Conservation (phyloP, 2,329 filamentous ascomycete genomes). For the Apiospora sp. region DNA sequence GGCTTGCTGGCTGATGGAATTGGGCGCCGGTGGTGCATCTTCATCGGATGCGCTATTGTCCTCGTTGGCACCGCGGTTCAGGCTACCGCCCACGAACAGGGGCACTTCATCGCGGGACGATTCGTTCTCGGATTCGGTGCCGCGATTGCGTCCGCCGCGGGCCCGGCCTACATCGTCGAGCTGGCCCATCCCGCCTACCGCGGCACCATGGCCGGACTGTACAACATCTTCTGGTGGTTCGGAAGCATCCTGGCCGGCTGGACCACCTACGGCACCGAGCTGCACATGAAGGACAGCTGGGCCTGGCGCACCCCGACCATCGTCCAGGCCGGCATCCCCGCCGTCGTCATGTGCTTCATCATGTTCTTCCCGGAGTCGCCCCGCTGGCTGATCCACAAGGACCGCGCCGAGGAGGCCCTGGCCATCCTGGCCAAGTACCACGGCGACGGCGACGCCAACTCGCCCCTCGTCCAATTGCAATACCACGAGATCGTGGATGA, state of each 20-base stretch:
- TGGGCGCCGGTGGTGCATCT: conserved; percentile 63
- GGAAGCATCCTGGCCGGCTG: conserved; percentile 65
- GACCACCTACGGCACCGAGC: conserved; percentile 53
- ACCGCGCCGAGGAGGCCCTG: conserved; percentile 63
- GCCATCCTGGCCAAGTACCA: conserved; percentile 66
- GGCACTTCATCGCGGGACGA: conserved; percentile 63
- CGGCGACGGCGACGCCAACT: conserved; percentile 61
- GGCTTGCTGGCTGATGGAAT: conserved; percentile 58
- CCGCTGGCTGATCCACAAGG: conserved; percentile 47
- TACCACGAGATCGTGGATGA: conserved; percentile 64
- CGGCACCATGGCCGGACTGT: conserved; percentile 63
- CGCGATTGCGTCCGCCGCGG: conserved; percentile 65
- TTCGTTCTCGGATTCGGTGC: conserved; percentile 66
- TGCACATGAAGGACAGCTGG: conserved; percentile 50
- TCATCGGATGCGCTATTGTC: conserved; percentile 61
- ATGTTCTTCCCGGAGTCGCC: conserved; percentile 45
- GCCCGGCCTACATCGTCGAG: conserved; percentile 70
- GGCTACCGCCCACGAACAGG: conserved; percentile 52
- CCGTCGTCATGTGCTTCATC: conserved; percentile 54
- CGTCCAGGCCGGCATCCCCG: conserved; percentile 55
- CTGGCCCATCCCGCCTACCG: conserved; percentile 69
- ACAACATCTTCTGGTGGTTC: conserved; percentile 53
- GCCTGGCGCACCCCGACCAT: conserved; percentile 68
- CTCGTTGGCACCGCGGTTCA: conserved; percentile 59
- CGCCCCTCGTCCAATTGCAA: conserved; percentile 62